Conservation (phyloP, 331 rosid genomes). For the Spiraea crenata region DNA sequence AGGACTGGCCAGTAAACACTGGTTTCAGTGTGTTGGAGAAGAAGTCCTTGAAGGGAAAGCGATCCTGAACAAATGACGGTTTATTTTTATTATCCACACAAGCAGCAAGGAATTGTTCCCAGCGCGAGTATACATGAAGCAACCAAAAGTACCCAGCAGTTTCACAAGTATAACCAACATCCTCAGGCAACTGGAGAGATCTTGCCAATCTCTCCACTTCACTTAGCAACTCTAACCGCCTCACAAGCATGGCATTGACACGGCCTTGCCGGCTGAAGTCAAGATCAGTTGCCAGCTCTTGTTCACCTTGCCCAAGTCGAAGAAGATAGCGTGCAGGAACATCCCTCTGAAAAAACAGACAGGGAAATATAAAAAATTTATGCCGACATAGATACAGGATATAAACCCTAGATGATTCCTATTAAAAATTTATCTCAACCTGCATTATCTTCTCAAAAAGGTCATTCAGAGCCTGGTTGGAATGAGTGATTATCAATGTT, state of each 20-base stretch:
- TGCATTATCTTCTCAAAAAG: conserved; percentile 95
- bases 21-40: conserved; percentile 62
- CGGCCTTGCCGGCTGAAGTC: conserved; percentile 99
- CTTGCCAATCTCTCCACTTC: conserved; percentile 96
- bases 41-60: conserved; percentile 94
- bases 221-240: conserved; percentile 78
- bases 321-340: conserved; percentile 99
- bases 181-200: conserved; percentile 94
- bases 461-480: conserved; percentile 96
- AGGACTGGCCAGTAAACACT: conserved; percentile 74
- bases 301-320: conserved; percentile 99
- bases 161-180: conserved; percentile 99
- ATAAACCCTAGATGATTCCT: not conserved
- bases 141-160: conserved; percentile 99
- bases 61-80: conserved; percentile 67
- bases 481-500: conserved; percentile 91
- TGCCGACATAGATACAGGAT: not conserved
- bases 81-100: conserved; percentile 69
- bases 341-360: conserved; percentile 66
- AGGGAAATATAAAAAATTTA: conserved; percentile 13
- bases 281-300: conserved; percentile 96
- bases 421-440: conserved; percentile 32
- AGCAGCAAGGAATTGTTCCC: conserved; percentile 92
- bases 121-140: conserved; percentile 94
- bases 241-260: conserved; percentile 94